Evolutionary conservation across 371 early-diverging fungal genomes (phyloP).

Genomic region (Rhizopus arrhizus): DNA sequence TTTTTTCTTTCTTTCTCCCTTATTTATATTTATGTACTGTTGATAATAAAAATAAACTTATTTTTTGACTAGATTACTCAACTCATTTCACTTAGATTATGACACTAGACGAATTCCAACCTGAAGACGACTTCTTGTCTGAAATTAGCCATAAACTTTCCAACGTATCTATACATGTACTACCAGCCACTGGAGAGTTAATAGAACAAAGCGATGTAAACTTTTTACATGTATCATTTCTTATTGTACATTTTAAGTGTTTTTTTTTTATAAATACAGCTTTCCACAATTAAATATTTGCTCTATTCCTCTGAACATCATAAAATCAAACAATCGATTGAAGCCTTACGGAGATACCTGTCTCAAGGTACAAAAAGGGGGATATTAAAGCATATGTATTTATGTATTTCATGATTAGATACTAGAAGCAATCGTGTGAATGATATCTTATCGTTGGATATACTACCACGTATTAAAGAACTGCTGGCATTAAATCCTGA

Average conservation of each 20-base stretch:
- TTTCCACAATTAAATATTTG: constrained; percentile 27
- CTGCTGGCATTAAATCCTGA: constrained; percentile 24
- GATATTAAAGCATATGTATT: background rate
- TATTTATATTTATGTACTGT: background rate
- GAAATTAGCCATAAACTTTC: constrained; percentile 51
- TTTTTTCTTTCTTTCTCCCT: background rate
- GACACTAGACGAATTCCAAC: constrained; percentile 51
- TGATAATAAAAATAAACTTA: too few relatives aligned
- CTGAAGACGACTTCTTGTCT: constrained; percentile 30
- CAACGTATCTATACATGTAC: constrained; percentile 38
- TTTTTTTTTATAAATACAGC: constrained; percentile 4
- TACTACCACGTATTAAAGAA: constrained; percentile 42
- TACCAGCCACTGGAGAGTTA: constrained; percentile 22
- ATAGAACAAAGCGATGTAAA: constrained; percentile 34
- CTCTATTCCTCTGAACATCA: constrained; percentile 27
- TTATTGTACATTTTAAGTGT: constrained; percentile 2
- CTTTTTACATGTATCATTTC: background rate
- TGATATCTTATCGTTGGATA: constrained; percentile 37
- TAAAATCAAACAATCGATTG: constrained; percentile 30
- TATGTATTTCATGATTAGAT: constrained; percentile 13
- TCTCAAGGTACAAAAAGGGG: constrained; percentile 37
- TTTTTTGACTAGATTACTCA: background rate
- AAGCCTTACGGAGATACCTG: constrained; percentile 40
- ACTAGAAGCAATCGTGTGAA: constrained; percentile 27
- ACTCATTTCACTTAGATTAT: constrained; percentile 14